phyloP scores from a whole-genome alignment of 306 rosid genomes.

The Psophocarpus tetragonolobus region DNA sequence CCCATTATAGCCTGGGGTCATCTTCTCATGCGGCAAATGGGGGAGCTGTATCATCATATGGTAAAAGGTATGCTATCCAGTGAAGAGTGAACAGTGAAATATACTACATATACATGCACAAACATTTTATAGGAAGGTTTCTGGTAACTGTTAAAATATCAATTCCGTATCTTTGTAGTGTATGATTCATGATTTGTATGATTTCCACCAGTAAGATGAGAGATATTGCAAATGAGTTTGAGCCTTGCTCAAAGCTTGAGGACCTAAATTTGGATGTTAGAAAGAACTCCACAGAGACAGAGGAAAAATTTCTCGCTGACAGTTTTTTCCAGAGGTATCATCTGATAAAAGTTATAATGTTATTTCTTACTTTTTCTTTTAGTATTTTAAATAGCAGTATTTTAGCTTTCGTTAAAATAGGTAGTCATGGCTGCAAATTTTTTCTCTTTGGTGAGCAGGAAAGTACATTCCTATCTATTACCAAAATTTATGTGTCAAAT shows the following conservation, averaged over 20 bases:
- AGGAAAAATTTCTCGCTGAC: constrained; percentile 44
- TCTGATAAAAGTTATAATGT: constrained; percentile 13
- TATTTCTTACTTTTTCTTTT: constrained; percentile 28
- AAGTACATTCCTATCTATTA: background rate
- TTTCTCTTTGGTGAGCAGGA: background rate
- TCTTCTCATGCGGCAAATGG: constrained; percentile 35
- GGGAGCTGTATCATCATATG: constrained; percentile 34
- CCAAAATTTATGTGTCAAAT: background rate
- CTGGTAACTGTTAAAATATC: constrained; percentile 18
- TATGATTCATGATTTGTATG: constrained; percentile 19
- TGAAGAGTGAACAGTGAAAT: background rate
- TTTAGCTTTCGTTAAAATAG: background rate
- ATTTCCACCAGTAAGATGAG: constrained; percentile 49
- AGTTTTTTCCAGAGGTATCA: constrained; percentile 58
- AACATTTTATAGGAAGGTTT: constrained; percentile 26
- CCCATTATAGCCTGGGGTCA: constrained; percentile 26
- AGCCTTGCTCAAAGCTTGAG: constrained; percentile 95
- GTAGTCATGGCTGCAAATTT: background rate
- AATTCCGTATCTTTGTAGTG: constrained; percentile 20
- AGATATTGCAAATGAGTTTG: constrained; percentile 74
- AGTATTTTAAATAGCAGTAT: background rate
- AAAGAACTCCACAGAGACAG: constrained; percentile 58
- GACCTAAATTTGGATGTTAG: constrained; percentile 86
- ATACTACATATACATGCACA: background rate
- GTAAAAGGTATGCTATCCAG: constrained; percentile 40